phyloP scores from a whole-genome alignment of 2,329 filamentous ascomycete species.

The Cryphonectria japonica region DNA sequence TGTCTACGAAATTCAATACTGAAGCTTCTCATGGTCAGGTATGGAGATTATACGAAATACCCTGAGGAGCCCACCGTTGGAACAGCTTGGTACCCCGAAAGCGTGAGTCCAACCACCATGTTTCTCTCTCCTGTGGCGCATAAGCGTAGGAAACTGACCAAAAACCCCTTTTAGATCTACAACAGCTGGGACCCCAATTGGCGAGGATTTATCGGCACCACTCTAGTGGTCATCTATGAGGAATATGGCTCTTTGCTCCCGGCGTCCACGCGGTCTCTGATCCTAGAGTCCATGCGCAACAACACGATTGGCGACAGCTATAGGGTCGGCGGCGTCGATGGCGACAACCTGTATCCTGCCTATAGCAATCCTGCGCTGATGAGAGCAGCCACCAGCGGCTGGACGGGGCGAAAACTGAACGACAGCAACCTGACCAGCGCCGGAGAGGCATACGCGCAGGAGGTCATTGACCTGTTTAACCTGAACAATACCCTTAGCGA shows the following conservation, averaged over 20 bases:
- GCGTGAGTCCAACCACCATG: neutral
- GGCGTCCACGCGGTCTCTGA: slow-evolving; percentile 43
- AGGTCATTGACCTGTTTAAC: slow-evolving; percentile 61
- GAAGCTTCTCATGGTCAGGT: slow-evolving; percentile 34
- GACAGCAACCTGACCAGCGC: slow-evolving; percentile 62
- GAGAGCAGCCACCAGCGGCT: slow-evolving; percentile 64
- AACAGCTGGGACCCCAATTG: slow-evolving; percentile 67
- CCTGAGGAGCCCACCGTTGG: slow-evolving; percentile 63
- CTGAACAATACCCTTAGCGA: slow-evolving; percentile 61
- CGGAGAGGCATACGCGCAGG: slow-evolving; percentile 59
- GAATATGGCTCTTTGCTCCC: slow-evolving; percentile 56
- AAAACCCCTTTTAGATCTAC: slow-evolving; percentile 46
- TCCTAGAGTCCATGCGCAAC: slow-evolving; percentile 58
- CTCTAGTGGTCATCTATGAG: slow-evolving; percentile 61
- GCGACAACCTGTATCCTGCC: slow-evolving; percentile 64
- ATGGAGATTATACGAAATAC: slow-evolving; percentile 56
- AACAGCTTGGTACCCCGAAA: slow-evolving; percentile 47
- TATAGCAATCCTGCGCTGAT: slow-evolving; percentile 65
- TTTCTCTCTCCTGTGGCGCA: neutral
- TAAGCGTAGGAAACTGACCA: neutral
- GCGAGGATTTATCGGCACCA: slow-evolving; percentile 65
- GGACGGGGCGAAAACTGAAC: slow-evolving; percentile 57
- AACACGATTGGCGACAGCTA: slow-evolving; percentile 63
- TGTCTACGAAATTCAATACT: too few relatives aligned
- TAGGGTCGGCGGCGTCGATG: slow-evolving; percentile 61